Base-by-base conservation (phyloP, 2,329 filamentous ascomycete species). In the Fusarium sp. region DNA sequence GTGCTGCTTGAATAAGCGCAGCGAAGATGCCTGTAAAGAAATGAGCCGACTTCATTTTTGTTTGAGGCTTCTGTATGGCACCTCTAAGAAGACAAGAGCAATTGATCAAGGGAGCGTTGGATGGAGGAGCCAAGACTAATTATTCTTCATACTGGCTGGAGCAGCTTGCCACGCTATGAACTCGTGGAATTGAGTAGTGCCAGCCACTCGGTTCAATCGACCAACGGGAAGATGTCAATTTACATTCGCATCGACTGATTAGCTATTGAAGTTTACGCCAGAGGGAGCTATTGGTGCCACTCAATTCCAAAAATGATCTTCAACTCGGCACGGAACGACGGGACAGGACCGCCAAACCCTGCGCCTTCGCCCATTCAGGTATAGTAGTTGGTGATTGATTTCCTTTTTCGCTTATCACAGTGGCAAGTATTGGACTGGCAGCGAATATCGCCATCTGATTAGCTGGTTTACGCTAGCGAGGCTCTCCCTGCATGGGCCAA, bases 41-140 rank as follows among this genome's bases (percentile, higher is more conserved):
- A 4, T 6, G 2, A 0, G 13, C 1, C 7, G 38, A 31, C 13
- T 28, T 61, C 44, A 64, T 64, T 0, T 1, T 60, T 5, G 0
- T 0, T 12, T 1, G 18, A 22, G 17, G 1, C 20, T 1, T 35
- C 0, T 2, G 24, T 42, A 18, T 36, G 14, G 1, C 2, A 24
- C 17, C 12, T 17, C 9, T 9, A 14, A 5, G 13, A 2, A 18
- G 7, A 5, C 0, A 0, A 24, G 1, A 45, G 12, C 2, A 2
- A 35, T 8, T 12, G 10, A 31, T 5, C 4, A 8, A 39, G 22
- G 7, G 28, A 51, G 17, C 14, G 4, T 11, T 20, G 0, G 18
- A 31, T 33, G 3, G 6, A 26, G 26, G 17, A 42, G 26, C 7
- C 18, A 28, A 58, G 12, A 3, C 5, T 6, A 22, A 3, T 49